Evolutionary conservation across 352 stramenopile genomes (phyloP), one percentile per base, ranked within the genome.

Genomic region (Thraustochytrium sp.): DNA sequence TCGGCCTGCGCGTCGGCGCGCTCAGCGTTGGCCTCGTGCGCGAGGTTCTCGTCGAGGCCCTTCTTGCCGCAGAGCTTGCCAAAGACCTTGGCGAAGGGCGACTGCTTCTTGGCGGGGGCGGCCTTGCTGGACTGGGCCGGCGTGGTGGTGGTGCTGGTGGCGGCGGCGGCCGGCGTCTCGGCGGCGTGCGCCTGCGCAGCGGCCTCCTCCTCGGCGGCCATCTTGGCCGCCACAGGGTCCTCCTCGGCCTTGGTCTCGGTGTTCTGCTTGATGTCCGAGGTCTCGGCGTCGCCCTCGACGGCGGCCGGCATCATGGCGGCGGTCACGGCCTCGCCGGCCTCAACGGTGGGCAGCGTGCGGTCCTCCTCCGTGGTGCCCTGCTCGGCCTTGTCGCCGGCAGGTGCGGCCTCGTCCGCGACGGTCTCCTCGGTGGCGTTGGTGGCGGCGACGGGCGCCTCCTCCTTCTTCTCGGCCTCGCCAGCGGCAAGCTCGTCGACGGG

Each of bases 61-160:
- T 72, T 72, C 36, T 49, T 72, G 40, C 59, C 59, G 40, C 59
- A 72, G 26, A 72, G 59, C 59, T 72, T 72, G 34, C 59, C 59
- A 2, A 72, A 72, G 26, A 72, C 59, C 59, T 72, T 72, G 59
- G 59, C 29, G 46, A 72, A 72, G 3, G 59, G 36, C 26, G 26
- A 44, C 59, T 72, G 59, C 59, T 72, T 72, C 59, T 72, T 72
- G 1, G 42, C 59, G n/a, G n/a, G n/a, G n/a, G n/a, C n/a, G n/a
- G n/a, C n/a, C n/a, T n/a, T n/a, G n/a, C n/a, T n/a, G 26, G 42
- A 44, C 36, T 72, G 42, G 36, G 34, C 36, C 13, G 59, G 36
- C 8, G 34, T 46, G 59, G 36, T 44, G 26, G 40, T 26, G 36
- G 59, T 13, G 11, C 11, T 46, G 59, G 36, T 44, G 26, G 40